Base-by-base conservation (phyloP, 2,329 filamentous ascomycete genomes). In the Pseudogymnoascus sp. region DNA sequence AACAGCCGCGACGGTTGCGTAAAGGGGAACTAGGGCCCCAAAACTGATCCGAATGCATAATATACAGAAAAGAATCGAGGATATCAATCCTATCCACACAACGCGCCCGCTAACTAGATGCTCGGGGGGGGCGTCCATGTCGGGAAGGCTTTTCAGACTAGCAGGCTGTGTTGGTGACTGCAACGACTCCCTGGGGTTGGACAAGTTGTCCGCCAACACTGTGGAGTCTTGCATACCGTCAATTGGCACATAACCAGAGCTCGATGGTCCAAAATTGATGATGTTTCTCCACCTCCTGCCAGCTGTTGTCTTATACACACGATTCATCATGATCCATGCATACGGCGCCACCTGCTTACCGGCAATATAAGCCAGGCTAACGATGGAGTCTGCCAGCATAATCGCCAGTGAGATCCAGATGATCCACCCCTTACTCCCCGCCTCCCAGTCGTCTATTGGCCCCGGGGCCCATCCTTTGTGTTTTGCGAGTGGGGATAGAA, bases 341-440 rank as follows among this genome's bases (percentile, higher is more conserved):
- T 81, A 74, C 11, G 74, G 74, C 18, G 88, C 72, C 0, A 88
- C 64, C 0, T 90, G 87, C 3, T 84, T 83, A 2, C 89, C 66
- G 1, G 89, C 78, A 39, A 97, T 81, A 79, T 92, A 92, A 1
- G 88, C 85, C 8, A 99, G 82, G 68, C 89, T 97, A 64, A 97
- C 83, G 3, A 99, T 81, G 0, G 93, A 91, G 74, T 99, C 94
- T 20, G 90, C 90, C 25, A 99, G 81, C 94, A 99, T 99, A 66
- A 99, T 97, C 3, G 94, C 90, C 30, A 99, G 78, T 35, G 91
- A 96, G 2, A 96, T 81, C 94, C 94, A 99, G 0, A 99, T 90
- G 63, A 99, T 97, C 94, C 94, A 99, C 38, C 93, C 94, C 75
- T 97, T 97, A 72, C 91, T 96, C 8, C 94, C 94, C 14, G 81